Conservation (phyloP, 495 filamentous ascomycete species). For the Penicillium dipodomyicola region DNA sequence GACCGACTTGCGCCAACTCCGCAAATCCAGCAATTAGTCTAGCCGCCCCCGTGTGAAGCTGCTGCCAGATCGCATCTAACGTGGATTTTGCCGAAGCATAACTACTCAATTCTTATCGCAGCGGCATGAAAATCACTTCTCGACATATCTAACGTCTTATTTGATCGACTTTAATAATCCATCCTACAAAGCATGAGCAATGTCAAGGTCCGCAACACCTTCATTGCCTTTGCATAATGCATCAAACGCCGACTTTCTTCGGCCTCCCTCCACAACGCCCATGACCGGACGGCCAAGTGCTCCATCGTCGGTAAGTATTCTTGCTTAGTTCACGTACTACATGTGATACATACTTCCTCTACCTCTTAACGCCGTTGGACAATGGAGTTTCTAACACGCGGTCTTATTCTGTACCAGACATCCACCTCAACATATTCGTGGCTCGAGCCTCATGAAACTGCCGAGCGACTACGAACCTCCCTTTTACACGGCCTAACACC, state of each 20-base stretch:
- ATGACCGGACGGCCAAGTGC: conserved; percentile 33
- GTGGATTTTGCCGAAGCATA: conserved; percentile 14
- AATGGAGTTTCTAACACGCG: conserved; percentile 11
- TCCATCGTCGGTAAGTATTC: conserved; percentile 35
- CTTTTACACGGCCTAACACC: conserved; percentile 75
- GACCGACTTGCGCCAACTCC: conserved; percentile 10
- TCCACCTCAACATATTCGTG: conserved; percentile 60
- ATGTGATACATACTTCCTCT: neutral
- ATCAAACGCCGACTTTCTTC: conserved; percentile 34
- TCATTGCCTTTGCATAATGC: conserved; percentile 56
- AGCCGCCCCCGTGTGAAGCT: conserved; percentile 26
- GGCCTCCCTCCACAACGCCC: conserved; percentile 38
- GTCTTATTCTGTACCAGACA: conserved; percentile 36
- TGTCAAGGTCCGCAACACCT: conserved; percentile 60
- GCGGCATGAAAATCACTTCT: conserved; percentile 36
- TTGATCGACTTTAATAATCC: conserved; percentile 12
- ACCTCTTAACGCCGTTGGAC: neutral
- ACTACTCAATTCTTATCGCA: conserved; percentile 17
- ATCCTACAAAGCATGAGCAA: conserved; percentile 50
- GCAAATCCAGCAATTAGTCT: conserved; percentile 16
- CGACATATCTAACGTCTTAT: conserved; percentile 19
- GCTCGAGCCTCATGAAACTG: conserved; percentile 73
- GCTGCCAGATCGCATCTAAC: conserved; percentile 39
- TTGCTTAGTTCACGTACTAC: neutral
- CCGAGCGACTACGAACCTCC: conserved; percentile 77